Evolutionary conservation across 768 basidiomycete genomes (phyloP).

Genomic region (Lactifluus piperatus): DNA sequence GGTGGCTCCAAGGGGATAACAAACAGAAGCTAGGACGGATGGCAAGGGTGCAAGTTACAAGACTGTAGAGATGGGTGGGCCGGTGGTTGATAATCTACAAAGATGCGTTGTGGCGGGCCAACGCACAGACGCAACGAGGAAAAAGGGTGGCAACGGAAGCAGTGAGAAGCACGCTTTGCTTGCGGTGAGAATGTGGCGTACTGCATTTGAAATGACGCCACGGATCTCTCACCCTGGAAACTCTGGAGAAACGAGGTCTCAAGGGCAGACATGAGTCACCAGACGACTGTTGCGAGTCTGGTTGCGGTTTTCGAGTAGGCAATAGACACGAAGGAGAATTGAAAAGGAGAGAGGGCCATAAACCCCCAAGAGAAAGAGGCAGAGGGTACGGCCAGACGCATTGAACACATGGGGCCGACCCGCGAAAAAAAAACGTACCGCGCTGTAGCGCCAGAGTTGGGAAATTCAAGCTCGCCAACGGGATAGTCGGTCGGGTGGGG

Average conservation of each 20-base stretch:
- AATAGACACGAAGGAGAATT: neutral
- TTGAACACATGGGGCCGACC: neutral
- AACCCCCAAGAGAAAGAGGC: neutral
- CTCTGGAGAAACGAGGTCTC: slow-evolving; percentile 1
- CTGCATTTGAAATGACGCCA: neutral
- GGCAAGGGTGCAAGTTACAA: neutral
- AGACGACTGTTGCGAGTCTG: neutral
- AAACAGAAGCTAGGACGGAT: too few species aligned
- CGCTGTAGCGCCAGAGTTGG: slow-evolving; percentile 60
- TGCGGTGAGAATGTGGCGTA: slow-evolving; percentile 1
- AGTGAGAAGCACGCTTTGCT: neutral
- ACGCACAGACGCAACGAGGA: slow-evolving; percentile 5
- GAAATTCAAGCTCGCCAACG: slow-evolving; percentile 68
- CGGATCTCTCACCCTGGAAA: neutral
- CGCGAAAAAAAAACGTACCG: slow-evolving; percentile 35
- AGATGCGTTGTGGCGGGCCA: neutral
- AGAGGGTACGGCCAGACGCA: slow-evolving; percentile 5
- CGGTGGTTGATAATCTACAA: neutral
- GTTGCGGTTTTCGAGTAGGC: neutral
- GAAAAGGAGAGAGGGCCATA: neutral
- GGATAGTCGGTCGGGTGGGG: slow-evolving; percentile 52
- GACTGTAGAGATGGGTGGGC: neutral
- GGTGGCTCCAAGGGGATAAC: neutral
- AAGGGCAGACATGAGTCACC: neutral
- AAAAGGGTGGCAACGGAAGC: neutral